Percentiles rank a stretch among this genome's conserved stretches.
Evolutionary conservation across 2,329 filamentous ascomycete species (phyloP).

Genomic region (Metarhizium robertsii): DNA sequence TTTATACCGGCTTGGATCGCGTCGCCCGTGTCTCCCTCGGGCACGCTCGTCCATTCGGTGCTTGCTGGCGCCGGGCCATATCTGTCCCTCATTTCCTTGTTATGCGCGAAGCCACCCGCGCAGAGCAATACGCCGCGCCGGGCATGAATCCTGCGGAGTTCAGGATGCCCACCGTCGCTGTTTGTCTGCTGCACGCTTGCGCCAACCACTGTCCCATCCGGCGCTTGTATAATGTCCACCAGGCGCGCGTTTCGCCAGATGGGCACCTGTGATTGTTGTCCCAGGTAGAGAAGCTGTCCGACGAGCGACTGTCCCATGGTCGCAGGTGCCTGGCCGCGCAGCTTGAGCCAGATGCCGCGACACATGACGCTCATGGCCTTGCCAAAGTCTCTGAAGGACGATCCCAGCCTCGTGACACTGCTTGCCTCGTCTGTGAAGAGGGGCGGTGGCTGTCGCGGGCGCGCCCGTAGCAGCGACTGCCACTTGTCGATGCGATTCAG

Average conservation of each 20-base stretch:
- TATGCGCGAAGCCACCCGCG: not conserved
- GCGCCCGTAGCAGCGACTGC: not conserved
- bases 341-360: not conserved
- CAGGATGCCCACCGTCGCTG: not conserved
- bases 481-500: not conserved
- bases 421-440: not conserved
- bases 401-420: not conserved
- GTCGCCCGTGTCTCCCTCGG: not conserved
- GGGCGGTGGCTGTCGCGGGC: not conserved
- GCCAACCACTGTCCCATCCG: not conserved
- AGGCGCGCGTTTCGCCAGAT: not conserved
- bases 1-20: not conserved
- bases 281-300: not conserved
- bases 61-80: not conserved
- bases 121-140: not conserved
- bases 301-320: not conserved
- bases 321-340: not conserved
- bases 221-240: not conserved
- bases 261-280: not conserved
- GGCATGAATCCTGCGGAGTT: not conserved
- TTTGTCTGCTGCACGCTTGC: not conserved
- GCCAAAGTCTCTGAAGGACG: not conserved
- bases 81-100: not conserved
- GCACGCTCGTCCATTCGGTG: not conserved
- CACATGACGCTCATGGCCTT: not conserved